Conservation (phyloP, 768 basidiomycete species). For the Baorangia bicolor region DNA sequence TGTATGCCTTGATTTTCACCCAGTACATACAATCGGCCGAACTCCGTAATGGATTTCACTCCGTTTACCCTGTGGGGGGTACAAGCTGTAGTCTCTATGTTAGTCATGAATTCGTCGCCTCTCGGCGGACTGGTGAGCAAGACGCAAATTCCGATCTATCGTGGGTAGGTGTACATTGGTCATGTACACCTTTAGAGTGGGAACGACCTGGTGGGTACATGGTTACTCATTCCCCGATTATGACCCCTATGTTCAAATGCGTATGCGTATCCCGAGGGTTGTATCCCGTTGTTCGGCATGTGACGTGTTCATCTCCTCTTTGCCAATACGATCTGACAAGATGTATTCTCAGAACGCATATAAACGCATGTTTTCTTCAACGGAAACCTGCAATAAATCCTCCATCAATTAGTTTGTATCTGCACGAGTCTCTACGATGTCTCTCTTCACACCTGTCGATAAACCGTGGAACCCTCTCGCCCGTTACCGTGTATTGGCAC, state of each 20-base stretch:
- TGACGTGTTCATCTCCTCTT: neutral
- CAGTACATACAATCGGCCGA: too few relatives aligned
- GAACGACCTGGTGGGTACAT: neutral
- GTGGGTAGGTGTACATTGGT: too few relatives aligned
- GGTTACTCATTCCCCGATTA: neutral
- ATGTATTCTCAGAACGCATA: neutral
- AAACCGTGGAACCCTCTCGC: conserved; percentile 28
- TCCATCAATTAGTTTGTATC: neutral
- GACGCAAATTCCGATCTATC: neutral
- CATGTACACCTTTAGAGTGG: too few relatives aligned
- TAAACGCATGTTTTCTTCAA: neutral
- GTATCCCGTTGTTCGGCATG: neutral
- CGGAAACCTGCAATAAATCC: neutral
- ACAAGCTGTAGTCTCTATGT: too few relatives aligned
- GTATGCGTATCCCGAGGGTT: neutral
- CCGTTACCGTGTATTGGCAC: conserved; percentile 37
- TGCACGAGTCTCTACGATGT: neutral
- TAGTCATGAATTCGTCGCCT: too few relatives aligned
- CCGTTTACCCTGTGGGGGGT: neutral
- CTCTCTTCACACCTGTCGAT: conserved; percentile 1
- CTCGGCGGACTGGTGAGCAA: too few relatives aligned
- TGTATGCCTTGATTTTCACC: too few relatives aligned
- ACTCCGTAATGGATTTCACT: neutral
- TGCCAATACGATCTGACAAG: neutral
- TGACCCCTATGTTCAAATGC: too few relatives aligned